Evolutionary conservation across 345 rosid genomes (phyloP).

Genomic region (Moricandia moricandioides): DNA sequence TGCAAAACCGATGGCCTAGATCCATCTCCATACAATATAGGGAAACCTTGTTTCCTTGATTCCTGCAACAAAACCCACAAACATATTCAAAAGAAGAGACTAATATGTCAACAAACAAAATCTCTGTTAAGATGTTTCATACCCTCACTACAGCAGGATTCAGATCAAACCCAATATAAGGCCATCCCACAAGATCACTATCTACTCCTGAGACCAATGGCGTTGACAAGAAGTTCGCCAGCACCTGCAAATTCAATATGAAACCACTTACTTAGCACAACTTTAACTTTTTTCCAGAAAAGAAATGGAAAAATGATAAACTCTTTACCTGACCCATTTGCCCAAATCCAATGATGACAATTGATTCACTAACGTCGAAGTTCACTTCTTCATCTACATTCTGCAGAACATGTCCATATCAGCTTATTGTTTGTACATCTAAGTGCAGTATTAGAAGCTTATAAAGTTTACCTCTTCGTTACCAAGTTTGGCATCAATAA

Average conservation of each 20-base stretch:
- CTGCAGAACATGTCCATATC: conserved; percentile 39
- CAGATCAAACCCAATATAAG: conserved; percentile 88
- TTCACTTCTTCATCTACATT: conserved; percentile 51
- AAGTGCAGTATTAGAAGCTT: neutral
- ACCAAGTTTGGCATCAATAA: conserved; percentile 52
- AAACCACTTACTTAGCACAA: neutral
- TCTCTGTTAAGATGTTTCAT: neutral
- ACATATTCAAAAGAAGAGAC: neutral
- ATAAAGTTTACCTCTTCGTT: conserved; percentile 16
- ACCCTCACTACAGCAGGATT: conserved; percentile 92
- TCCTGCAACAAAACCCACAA: conserved; percentile 41
- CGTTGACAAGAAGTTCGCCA: conserved; percentile 85
- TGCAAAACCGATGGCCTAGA: conserved; percentile 80
- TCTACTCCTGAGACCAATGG: conserved; percentile 77
- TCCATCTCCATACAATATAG: conserved; percentile 86
- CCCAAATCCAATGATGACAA: conserved; percentile 89
- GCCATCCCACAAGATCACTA: conserved; percentile 58
- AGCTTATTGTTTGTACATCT: neutral
- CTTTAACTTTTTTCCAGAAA: neutral
- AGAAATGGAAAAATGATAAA: neutral
- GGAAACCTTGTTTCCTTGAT: conserved; percentile 82
- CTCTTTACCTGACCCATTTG: conserved; percentile 90
- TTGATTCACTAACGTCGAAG: conserved; percentile 73
- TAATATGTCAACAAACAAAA: conserved; percentile 9
- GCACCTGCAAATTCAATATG: conserved; percentile 52